Conservation (phyloP, 305 asterid genomes). For the Coffea humblotiana region DNA sequence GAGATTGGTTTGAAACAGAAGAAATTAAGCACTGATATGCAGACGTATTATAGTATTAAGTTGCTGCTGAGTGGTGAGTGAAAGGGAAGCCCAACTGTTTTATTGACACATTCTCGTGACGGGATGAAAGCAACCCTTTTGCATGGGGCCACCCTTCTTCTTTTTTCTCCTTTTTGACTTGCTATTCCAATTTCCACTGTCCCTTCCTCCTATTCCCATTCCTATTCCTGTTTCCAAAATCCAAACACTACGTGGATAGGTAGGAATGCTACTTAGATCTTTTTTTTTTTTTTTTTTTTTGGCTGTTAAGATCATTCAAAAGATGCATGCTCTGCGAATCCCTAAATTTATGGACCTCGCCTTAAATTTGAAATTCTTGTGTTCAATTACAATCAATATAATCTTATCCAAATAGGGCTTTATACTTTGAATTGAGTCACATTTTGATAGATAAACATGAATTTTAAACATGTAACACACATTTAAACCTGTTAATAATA, state of each 20-base stretch:
- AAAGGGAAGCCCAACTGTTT: constrained; percentile 47
- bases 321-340: neutral
- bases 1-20: neutral
- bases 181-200: neutral
- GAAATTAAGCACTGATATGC: neutral
- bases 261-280: too few relatives aligned
- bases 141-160: neutral
- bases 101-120: constrained; percentile 50
- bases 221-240: neutral
- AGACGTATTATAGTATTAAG: neutral
- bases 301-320: neutral
- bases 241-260: neutral
- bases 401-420: too few relatives aligned
- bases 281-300: too few relatives aligned
- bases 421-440: too few relatives aligned
- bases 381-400: too few relatives aligned
- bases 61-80: neutral
- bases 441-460: too few relatives aligned
- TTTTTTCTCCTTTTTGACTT: neutral
- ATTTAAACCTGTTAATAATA: too few relatives aligned
- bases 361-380: neutral
- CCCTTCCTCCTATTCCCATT: neutral
- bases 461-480: too few relatives aligned
- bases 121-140: constrained; percentile 22
- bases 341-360: neutral